Evolutionary conservation across 2,329 filamentous ascomycete species (phyloP).

Genomic region (Raffaelea ambrosiae): DNA sequence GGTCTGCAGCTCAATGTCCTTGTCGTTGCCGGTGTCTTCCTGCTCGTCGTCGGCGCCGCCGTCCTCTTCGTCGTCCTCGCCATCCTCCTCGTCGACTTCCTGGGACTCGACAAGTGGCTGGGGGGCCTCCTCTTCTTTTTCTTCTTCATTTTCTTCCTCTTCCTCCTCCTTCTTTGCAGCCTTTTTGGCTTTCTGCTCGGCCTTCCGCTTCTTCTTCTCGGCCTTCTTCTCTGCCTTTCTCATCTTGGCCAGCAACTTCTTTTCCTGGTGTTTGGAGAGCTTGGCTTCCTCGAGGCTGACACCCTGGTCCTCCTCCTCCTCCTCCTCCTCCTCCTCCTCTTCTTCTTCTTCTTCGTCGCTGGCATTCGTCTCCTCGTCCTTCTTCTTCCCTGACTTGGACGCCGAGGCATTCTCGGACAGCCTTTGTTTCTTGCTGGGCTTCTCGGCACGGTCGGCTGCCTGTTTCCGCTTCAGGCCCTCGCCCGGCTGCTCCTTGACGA

Average conservation of each 20-base stretch:
- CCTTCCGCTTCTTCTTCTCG: conserved; percentile 33
- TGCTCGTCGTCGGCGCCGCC: conserved; percentile 16
- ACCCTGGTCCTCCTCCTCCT: conserved; percentile 15
- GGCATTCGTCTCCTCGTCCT: conserved; percentile 10
- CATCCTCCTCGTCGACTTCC: conserved; percentile 31
- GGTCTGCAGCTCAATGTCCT: conserved; percentile 6
- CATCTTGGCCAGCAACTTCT: conserved; percentile 39
- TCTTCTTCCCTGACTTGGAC: conserved; percentile 12
- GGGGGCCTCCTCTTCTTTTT: conserved; percentile 30
- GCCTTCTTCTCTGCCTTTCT: conserved; percentile 43
- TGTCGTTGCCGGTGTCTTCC: conserved; percentile 16
- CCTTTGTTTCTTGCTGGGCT: conserved; percentile 51
- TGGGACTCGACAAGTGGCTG: too few relatives aligned
- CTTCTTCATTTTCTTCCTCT: conserved; percentile 39
- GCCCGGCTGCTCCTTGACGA: conserved; percentile 52
- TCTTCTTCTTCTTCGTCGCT: conserved; percentile 7
- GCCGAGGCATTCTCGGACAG: conserved; percentile 13
- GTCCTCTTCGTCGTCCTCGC: conserved; percentile 13
- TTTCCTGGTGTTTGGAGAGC: conserved; percentile 39
- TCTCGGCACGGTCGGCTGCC: conserved; percentile 16
- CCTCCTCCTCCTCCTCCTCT: conserved; percentile 9
- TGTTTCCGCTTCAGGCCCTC: conserved; percentile 49
- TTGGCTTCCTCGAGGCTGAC: conserved; percentile 12
- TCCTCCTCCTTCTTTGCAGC: conserved; percentile 21
- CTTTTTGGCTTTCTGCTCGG: conserved; percentile 32